phyloP scores from a whole-genome alignment of 805 yeast genomes.

The Candida silvicultrix region DNA sequence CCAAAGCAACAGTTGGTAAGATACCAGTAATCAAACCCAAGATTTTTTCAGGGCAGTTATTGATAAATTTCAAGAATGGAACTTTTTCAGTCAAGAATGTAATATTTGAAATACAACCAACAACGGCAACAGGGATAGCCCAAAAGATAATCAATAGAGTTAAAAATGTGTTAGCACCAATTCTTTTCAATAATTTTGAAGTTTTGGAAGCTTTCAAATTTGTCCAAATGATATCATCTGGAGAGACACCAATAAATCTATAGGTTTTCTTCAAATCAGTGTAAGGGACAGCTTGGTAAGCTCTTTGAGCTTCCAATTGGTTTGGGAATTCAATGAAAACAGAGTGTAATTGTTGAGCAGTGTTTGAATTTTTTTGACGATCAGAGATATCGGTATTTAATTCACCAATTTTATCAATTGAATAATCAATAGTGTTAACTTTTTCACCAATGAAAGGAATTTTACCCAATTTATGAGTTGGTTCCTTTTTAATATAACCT shows the following conservation, averaged over 20 bases:
- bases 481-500: constrained; percentile 76
- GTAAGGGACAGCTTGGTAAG: constrained; percentile 74
- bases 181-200: constrained; percentile 49
- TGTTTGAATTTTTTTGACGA: constrained; percentile 47
- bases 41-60: constrained; percentile 61
- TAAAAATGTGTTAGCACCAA: constrained; percentile 57
- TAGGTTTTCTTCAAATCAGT: constrained; percentile 29
- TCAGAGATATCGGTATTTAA: constrained; percentile 59
- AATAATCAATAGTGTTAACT: constrained; percentile 77
- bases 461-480: constrained; percentile 65
- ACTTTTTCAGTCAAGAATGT: constrained; percentile 64
- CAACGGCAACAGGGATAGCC: constrained; percentile 97
- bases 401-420: constrained; percentile 59
- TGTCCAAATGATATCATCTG: constrained; percentile 82
- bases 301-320: constrained; percentile 84
- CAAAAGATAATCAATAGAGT: constrained; percentile 75
- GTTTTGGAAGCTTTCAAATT: constrained; percentile 56
- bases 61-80: constrained; percentile 68
- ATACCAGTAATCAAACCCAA: constrained; percentile 85
- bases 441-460: constrained; percentile 71
- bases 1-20: constrained; percentile 75
- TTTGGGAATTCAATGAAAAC: constrained; percentile 77
- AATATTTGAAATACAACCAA: constrained; percentile 88
- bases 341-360: constrained; percentile 51
- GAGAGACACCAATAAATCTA: constrained; percentile 57